Evolutionary conservation across 2,329 filamentous ascomycete genomes (phyloP).

Genomic region (Fusarium abutilonis): DNA sequence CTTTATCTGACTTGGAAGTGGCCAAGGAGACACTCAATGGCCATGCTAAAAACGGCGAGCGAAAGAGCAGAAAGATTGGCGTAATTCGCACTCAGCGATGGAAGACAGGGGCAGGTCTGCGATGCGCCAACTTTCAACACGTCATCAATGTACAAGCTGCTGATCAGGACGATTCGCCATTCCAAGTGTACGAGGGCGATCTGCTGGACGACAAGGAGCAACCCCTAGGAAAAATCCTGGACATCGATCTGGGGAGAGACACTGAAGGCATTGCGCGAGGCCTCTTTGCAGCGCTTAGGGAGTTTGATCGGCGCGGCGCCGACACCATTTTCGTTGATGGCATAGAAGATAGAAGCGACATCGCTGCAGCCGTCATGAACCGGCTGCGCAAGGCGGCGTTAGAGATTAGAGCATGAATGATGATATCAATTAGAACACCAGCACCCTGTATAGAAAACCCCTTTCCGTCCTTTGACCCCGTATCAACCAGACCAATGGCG

Average conservation of each 20-base stretch:
- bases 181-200: constrained; percentile 55
- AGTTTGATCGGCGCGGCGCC: constrained; percentile 81
- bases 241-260: constrained; percentile 77
- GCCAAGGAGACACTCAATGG: constrained; percentile 41
- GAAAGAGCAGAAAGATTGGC: constrained; percentile 53
- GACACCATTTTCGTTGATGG: constrained; percentile 93
- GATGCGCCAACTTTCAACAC: constrained; percentile 45
- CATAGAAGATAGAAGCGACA: constrained; percentile 79
- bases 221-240: constrained; percentile 62
- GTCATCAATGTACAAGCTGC: constrained; percentile 30
- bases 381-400: constrained; percentile 80
- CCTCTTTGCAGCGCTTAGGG: constrained; percentile 86
- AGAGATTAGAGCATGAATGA: constrained; percentile 62
- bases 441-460: constrained; percentile 40
- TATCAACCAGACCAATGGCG: constrained; percentile 38
- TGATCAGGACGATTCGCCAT: constrained; percentile 48
- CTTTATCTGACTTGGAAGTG: constrained; percentile 48
- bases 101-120: constrained; percentile 57
- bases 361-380: constrained; percentile 89
- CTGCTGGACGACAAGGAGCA: constrained; percentile 50
- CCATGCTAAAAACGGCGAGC: constrained; percentile 30
- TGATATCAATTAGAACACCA: constrained; percentile 46
- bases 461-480: constrained; percentile 28
- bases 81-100: constrained; percentile 67
- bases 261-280: constrained; percentile 82